Percentiles rank a stretch among this genome's conserved stretches.
These are phyloP conservation scores for Pleoardoris graminearum DNA, from an alignment of 2,329 filamentous ascomycete species.

Conservation along the genomic window DNA sequence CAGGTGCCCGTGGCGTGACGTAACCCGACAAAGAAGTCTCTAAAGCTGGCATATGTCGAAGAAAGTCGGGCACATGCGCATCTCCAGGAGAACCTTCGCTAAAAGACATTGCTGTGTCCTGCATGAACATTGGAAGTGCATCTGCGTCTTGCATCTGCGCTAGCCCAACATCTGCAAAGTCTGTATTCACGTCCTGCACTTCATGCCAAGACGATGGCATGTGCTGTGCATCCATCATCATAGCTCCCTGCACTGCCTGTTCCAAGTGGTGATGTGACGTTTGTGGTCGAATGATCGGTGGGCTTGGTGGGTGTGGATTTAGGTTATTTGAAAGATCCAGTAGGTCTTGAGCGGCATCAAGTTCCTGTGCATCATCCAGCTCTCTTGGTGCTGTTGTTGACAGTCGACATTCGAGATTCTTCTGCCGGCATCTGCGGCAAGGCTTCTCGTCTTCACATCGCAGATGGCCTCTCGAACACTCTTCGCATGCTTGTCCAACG, in stretches of 20 bases:
- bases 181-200: background rate
- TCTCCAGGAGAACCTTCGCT: conserved; percentile 22
- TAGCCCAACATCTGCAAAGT: background rate
- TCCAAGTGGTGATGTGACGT: background rate
- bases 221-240: background rate
- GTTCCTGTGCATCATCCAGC: conserved; percentile 21
- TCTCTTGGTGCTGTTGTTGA: conserved; percentile 11
- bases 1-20: conserved; percentile 50
- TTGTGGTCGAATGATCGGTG: background rate
- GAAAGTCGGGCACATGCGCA: conserved; percentile 31
- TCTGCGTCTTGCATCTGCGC: background rate
- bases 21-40: conserved; percentile 41
- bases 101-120: background rate
- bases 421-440: conserved; percentile 56
- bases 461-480: conserved; percentile 56
- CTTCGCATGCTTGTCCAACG: conserved; percentile 54
- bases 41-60: conserved; percentile 35
- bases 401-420: conserved; percentile 50
- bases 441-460: conserved; percentile 60
- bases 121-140: background rate
- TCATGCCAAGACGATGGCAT: background rate
- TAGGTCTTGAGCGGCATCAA: conserved; percentile 37
- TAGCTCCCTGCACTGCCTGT: background rate
- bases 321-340: conserved; percentile 33
- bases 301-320: conserved; percentile 12